phyloP scores from a whole-genome alignment of 139 green algal genomes.

The Tetradesmus obliquus region DNA sequence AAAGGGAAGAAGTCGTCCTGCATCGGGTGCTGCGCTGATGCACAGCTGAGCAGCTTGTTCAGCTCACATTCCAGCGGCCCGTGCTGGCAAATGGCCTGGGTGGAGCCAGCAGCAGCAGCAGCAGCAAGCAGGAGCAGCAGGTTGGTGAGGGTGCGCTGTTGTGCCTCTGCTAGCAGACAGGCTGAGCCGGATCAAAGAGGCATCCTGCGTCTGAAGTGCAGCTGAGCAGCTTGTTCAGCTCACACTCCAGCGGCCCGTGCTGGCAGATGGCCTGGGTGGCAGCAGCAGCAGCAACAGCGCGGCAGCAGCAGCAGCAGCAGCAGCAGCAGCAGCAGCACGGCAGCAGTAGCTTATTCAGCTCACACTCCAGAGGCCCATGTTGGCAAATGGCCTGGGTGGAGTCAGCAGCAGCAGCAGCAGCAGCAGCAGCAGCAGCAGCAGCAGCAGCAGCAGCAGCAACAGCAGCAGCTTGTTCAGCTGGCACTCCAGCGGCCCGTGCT shows the following conservation, averaged over 20 bases:
- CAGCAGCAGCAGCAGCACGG: no score
- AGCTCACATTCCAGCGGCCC: conserved; percentile 13
- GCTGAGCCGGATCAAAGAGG: not conserved
- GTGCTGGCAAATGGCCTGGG: conserved; percentile 9
- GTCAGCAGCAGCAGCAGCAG: not conserved
- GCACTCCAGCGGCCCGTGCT: not conserved
- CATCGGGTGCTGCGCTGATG: not conserved
- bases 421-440: not conserved
- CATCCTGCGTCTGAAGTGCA: not conserved
- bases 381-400: not conserved
- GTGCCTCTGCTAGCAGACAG: no score
- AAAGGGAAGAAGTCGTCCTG: conserved; percentile 33
- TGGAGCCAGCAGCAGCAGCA: not conserved
- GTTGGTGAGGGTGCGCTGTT: no score
- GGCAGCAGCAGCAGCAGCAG: no score
- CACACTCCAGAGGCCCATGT: conserved; percentile 21
- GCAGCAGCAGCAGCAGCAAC: no score
- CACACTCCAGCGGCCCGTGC: not conserved
- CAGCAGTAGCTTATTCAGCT: conserved; percentile 4
- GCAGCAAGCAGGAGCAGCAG: not conserved
- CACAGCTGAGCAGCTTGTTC: conserved; percentile 26
- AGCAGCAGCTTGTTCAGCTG: not conserved
- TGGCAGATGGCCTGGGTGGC: not conserved
- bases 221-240: not conserved
- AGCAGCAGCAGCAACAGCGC: no score